Evolutionary conservation across 1,284 basidiomycete species (phyloP).

Genomic region (Vanrija sp.): DNA sequence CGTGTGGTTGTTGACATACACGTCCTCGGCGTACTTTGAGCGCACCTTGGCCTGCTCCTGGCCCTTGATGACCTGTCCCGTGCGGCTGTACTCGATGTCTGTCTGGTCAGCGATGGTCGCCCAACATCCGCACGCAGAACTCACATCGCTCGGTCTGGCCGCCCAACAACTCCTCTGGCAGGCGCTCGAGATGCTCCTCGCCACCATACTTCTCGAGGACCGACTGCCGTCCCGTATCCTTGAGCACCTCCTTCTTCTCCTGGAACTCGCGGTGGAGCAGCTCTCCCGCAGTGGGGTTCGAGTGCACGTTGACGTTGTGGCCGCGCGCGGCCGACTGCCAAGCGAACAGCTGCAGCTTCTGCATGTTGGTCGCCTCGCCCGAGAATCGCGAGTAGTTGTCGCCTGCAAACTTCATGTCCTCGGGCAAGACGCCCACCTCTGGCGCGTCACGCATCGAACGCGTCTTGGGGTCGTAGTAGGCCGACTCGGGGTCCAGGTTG

Average conservation of each 20-base stretch:
- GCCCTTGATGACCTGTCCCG: conserved; percentile 89
- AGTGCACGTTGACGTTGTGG: conserved; percentile 90
- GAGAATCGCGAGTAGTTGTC: conserved; percentile 91
- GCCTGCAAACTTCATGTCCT: conserved; percentile 89
- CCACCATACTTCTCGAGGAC: conserved; percentile 91
- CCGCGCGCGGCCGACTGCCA: conserved; percentile 93
- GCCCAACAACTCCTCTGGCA: conserved; percentile 77
- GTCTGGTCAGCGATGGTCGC: neutral
- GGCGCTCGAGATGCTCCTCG: conserved; percentile 75
- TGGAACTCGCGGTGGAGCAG: conserved; percentile 84
- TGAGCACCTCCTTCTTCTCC: conserved; percentile 86
- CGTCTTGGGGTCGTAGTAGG: conserved; percentile 99
- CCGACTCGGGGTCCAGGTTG: conserved; percentile 90
- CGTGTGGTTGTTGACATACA: conserved; percentile 90
- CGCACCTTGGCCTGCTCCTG: conserved; percentile 74
- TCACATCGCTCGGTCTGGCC: conserved; percentile 89
- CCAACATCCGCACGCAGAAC: conserved; percentile 3
- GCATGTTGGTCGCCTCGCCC: conserved; percentile 86
- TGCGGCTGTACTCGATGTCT: conserved; percentile 90
- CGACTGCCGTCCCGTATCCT: conserved; percentile 78
- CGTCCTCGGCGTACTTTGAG: conserved; percentile 95
- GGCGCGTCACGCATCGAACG: conserved; percentile 99
- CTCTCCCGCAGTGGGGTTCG: conserved; percentile 94
- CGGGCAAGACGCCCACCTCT: conserved; percentile 65
- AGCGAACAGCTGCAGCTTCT: conserved; percentile 89